A percentile compares a stretch with the other conserved stretches of the same genome.
Evolutionary conservation across 768 basidiomycete genomes (phyloP).

Genomic region (Russula lepida): DNA sequence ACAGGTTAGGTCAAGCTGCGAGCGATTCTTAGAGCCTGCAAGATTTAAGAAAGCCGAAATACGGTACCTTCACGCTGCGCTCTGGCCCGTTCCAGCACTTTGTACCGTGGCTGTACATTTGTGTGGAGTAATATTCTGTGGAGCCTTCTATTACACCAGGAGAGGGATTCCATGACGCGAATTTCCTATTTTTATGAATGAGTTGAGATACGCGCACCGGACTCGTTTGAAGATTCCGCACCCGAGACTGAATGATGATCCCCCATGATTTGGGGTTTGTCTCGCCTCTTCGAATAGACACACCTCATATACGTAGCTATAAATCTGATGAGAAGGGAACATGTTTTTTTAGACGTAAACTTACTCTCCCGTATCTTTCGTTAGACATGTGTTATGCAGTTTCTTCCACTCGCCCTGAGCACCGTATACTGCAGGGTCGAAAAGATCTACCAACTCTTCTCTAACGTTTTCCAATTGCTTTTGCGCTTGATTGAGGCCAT

Average conservation of each 20-base stretch:
- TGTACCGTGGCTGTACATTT: constrained; percentile 75
- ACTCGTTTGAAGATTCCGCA: constrained; percentile 31
- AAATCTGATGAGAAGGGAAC: not conserved
- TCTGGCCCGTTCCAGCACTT: constrained; percentile 97
- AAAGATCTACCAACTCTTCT: constrained; percentile 57
- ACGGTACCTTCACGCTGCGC: constrained; percentile 65
- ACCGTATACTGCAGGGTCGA: constrained; percentile 59
- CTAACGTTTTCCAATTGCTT: constrained; percentile 47
- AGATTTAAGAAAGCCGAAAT: not conserved
- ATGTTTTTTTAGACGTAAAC: constrained; percentile 30
- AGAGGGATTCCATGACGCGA: constrained; percentile 70
- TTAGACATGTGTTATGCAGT: constrained; percentile 72
- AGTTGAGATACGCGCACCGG: not conserved
- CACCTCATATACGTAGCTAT: constrained; percentile 87
- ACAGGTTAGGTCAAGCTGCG: constrained; percentile 71
- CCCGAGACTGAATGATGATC: constrained; percentile 74
- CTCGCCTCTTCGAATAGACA: constrained; percentile 85
- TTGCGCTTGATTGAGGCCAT: constrained; percentile 42
- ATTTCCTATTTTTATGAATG: constrained; percentile 41
- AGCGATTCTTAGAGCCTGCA: constrained; percentile 5
- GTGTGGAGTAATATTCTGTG: constrained; percentile 70
- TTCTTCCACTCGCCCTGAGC: constrained; percentile 92
- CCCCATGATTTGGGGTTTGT: constrained; percentile 82
- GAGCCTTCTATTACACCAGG: constrained; percentile 49
- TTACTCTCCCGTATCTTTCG: constrained; percentile 83